Evolutionary conservation across 2,329 filamentous ascomycete species (phyloP).

Genomic region (Thielaviopsis euricoi): DNA sequence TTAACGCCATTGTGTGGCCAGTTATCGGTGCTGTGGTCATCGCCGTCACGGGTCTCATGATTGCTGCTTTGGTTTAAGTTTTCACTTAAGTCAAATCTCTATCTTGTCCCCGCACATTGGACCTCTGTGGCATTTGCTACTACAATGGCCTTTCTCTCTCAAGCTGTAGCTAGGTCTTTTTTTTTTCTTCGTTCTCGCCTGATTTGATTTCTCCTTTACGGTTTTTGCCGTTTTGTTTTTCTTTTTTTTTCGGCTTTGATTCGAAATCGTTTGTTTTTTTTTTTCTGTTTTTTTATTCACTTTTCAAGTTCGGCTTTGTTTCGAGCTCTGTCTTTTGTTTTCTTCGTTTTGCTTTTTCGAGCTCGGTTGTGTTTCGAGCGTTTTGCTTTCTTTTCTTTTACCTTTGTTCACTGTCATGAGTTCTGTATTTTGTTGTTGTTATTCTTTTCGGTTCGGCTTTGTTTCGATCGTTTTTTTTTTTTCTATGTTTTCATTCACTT

Average conservation of each 20-base stretch:
- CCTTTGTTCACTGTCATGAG: too few relatives aligned
- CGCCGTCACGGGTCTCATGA: not conserved
- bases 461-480: too few relatives aligned
- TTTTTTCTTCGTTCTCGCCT: not conserved
- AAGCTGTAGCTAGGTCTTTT: not conserved
- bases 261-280: not conserved
- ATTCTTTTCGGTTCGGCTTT: not conserved
- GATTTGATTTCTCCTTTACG: not conserved
- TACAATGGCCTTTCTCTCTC: not conserved
- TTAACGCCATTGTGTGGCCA: conserved; percentile 10
- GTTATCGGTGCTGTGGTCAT: conserved; percentile 3
- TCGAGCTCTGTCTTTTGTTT: not conserved
- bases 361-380: not conserved
- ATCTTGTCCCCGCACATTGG: not conserved
- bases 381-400: not conserved
- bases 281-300: not conserved
- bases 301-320: not conserved
- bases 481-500: too few relatives aligned
- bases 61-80: not conserved
- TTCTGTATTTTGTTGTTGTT: too few relatives aligned
- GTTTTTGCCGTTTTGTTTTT: not conserved
- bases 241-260: not conserved
- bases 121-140: not conserved
- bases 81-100: not conserved
- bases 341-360: not conserved